Conservation (phyloP, 345 rosid genomes). For the Eucalyptus curtisii region DNA sequence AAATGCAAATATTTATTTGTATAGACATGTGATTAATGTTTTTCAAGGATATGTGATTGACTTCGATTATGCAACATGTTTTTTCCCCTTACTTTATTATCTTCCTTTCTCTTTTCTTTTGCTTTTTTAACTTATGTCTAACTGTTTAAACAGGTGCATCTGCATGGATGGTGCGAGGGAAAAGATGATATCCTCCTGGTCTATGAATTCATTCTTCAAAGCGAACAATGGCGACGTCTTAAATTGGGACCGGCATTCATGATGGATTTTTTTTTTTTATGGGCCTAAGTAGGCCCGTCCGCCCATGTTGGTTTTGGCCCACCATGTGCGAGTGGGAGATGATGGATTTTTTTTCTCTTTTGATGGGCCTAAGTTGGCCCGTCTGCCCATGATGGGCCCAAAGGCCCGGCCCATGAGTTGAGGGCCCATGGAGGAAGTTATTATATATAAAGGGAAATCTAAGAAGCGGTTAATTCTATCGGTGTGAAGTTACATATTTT, state of each 20-base stretch:
- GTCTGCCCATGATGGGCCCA: too few relatives aligned
- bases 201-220: background rate
- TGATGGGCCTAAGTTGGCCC: too few relatives aligned
- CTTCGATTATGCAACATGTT: background rate
- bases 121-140: background rate
- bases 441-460: too few relatives aligned
- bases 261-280: too few relatives aligned
- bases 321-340: too few relatives aligned
- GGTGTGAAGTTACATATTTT: too few relatives aligned
- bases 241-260: background rate
- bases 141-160: background rate
- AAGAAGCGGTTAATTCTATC: too few relatives aligned
- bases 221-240: background rate
- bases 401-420: too few relatives aligned
- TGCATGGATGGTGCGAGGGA: background rate
- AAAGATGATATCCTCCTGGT: background rate
- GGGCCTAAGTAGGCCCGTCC: too few relatives aligned
- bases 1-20: background rate
- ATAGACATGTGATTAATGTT: background rate
- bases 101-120: background rate
- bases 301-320: too few relatives aligned
- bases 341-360: too few relatives aligned
- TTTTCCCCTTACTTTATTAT: background rate
- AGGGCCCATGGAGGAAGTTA: too few relatives aligned
- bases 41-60: background rate